Evolutionary conservation across 2,329 filamentous ascomycete genomes (phyloP).

Genomic region (Hypoxylon sp.): DNA sequence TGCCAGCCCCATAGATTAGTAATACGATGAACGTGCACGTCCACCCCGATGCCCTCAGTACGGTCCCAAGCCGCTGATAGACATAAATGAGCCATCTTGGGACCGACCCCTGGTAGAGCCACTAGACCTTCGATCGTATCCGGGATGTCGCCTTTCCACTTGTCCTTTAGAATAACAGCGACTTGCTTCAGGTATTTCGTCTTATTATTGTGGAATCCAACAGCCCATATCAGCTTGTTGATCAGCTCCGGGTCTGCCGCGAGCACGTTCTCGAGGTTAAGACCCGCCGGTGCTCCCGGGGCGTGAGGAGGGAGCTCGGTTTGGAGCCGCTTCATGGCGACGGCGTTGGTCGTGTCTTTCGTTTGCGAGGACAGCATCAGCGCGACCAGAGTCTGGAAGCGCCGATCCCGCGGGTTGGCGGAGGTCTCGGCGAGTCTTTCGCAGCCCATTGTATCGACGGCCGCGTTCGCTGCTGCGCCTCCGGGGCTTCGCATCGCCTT

Average conservation of each 20-base stretch:
- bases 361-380: constrained; percentile 95
- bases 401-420: constrained; percentile 69
- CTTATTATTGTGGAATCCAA: constrained; percentile 97
- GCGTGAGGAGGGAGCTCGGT: constrained; percentile 73
- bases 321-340: constrained; percentile 84
- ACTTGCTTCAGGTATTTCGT: constrained; percentile 85
- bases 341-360: constrained; percentile 90
- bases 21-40: constrained; percentile 95
- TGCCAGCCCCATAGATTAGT: constrained; percentile 96
- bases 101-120: constrained; percentile 86
- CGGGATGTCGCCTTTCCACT: constrained; percentile 83
- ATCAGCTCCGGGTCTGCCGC: constrained; percentile 74
- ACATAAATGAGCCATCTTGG: constrained; percentile 95
- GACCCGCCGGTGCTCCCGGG: constrained; percentile 62
- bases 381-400: constrained; percentile 88
- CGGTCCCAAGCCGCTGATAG: constrained; percentile 78
- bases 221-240: constrained; percentile 83
- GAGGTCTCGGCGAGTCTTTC: constrained; percentile 75
- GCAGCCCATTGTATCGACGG: constrained; percentile 98
- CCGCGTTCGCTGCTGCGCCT: constrained; percentile 76
- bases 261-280: constrained; percentile 84
- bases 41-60: constrained; percentile 86
- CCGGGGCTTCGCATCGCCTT: constrained; percentile 78
- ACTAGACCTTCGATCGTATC: constrained; percentile 81
- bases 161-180: constrained; percentile 79